These are phyloP conservation scores for Penicillium sp. DNA, from an alignment of 2,329 filamentous ascomycete genomes.

Conservation along the genomic window DNA sequence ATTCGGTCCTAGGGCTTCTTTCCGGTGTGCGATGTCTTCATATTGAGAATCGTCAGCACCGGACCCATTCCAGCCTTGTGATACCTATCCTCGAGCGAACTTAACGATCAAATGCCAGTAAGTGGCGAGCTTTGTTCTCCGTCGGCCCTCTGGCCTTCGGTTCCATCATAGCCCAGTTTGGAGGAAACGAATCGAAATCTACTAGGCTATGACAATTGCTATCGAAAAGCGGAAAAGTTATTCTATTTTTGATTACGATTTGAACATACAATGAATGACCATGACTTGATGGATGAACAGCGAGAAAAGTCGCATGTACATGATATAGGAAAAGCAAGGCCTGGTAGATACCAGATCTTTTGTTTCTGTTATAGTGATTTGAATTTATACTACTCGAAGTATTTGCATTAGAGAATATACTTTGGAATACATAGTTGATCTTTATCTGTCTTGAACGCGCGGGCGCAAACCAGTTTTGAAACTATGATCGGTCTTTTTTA, in stretches of 20 bases:
- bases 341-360: conserved; percentile 28
- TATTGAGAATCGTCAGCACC: not conserved
- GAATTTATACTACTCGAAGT: not conserved
- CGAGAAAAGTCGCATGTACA: conserved; percentile 30
- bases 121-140: conserved; percentile 12
- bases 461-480: not conserved
- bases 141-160: conserved; percentile 3
- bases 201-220: conserved; percentile 17
- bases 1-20: not conserved
- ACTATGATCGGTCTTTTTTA: not conserved
- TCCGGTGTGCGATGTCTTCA: conserved; percentile 3
- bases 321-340: conserved; percentile 25
- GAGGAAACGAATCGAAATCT: conserved; percentile 13
- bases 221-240: conserved; percentile 23
- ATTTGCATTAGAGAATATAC: not conserved
- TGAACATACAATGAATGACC: conserved; percentile 31
- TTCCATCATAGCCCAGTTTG: conserved; percentile 8
- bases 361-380: conserved; percentile 20
- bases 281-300: conserved; percentile 26
- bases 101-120: conserved; percentile 4
- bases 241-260: conserved; percentile 24
- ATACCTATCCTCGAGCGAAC: conserved; percentile 7
- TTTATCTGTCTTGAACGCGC: not conserved
- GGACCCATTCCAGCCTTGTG: conserved; percentile 10
- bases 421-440: not conserved